These are phyloP conservation scores for Phlyctochytrium bullatum DNA, from an alignment of 192 early-diverging fungal species.

Conservation along the genomic window DNA sequence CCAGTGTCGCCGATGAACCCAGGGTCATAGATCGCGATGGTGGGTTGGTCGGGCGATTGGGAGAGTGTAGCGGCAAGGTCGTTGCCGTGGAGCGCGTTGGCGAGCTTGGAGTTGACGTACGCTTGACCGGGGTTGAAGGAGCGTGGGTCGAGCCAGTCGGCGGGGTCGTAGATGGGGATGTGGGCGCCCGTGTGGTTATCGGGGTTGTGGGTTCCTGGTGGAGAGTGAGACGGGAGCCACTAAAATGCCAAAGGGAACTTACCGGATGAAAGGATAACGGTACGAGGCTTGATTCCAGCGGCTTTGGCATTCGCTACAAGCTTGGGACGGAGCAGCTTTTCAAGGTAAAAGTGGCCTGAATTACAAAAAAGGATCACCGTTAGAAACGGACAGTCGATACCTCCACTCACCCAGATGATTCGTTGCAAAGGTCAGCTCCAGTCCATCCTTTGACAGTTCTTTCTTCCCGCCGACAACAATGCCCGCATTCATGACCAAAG, in stretches of 20 bases:
- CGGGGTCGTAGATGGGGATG: background rate
- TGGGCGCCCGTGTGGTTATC: background rate
- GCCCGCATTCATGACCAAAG: constrained; percentile 21
- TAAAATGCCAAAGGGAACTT: background rate
- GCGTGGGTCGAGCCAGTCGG: background rate
- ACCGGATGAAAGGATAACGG: background rate
- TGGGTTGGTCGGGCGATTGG: background rate
- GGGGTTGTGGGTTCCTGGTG: background rate
- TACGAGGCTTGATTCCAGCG: background rate
- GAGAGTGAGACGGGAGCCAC: background rate
- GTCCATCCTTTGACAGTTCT: constrained; percentile 1
- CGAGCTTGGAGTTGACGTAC: background rate
- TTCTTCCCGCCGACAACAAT: background rate
- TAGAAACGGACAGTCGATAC: too few species aligned
- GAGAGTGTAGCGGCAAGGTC: background rate
- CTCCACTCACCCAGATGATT: constrained; percentile 24
- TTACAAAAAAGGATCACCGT: background rate
- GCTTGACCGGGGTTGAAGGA: background rate
- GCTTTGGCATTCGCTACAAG: background rate
- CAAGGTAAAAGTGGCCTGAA: background rate
- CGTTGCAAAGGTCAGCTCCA: constrained; percentile 14
- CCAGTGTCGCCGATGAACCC: background rate
- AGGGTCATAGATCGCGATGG: background rate
- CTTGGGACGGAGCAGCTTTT: background rate
- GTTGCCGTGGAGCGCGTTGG: background rate